Percentiles rank a stretch among this genome's conserved stretches.
phyloP scores from a whole-genome alignment of 495 filamentous ascomycete species.

The Podospora conica region DNA sequence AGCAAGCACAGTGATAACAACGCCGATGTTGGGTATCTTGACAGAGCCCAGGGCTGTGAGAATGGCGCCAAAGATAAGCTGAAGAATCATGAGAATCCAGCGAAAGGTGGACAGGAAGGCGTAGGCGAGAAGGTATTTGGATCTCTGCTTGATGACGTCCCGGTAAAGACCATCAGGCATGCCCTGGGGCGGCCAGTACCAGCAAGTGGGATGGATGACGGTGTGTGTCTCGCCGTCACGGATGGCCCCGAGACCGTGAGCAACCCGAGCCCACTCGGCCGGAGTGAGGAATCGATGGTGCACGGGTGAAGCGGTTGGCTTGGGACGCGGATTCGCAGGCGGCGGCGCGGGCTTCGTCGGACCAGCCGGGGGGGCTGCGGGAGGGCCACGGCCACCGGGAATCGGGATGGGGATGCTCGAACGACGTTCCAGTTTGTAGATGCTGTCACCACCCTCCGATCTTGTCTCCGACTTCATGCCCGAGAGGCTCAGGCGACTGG shows the following conservation, averaged over 20 bases:
- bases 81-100: slow-evolving; percentile 40
- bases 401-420: slow-evolving; percentile 23
- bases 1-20: slow-evolving; percentile 40
- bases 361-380: neutral
- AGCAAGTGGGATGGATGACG: slow-evolving; percentile 36
- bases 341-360: slow-evolving; percentile 2
- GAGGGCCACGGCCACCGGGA: slow-evolving; percentile 7
- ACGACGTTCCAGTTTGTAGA: slow-evolving; percentile 21
- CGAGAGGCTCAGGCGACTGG: slow-evolving; percentile 14
- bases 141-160: slow-evolving; percentile 36
- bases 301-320: neutral
- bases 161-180: slow-evolving; percentile 40
- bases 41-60: slow-evolving; percentile 40
- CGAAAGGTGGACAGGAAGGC: slow-evolving; percentile 27
- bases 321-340: neutral
- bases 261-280: slow-evolving; percentile 40
- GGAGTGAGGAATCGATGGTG: slow-evolving; percentile 35
- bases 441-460: slow-evolving; percentile 17
- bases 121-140: slow-evolving; percentile 35
- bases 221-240: slow-evolving; percentile 37
- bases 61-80: slow-evolving; percentile 39
- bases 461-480: slow-evolving; percentile 6
- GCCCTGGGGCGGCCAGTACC: slow-evolving; percentile 40
- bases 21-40: slow-evolving; percentile 17
- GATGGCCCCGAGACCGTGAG: slow-evolving; percentile 41